Conservation (phyloP, 163 green algal species). For the Scenedesmus sp. region DNA sequence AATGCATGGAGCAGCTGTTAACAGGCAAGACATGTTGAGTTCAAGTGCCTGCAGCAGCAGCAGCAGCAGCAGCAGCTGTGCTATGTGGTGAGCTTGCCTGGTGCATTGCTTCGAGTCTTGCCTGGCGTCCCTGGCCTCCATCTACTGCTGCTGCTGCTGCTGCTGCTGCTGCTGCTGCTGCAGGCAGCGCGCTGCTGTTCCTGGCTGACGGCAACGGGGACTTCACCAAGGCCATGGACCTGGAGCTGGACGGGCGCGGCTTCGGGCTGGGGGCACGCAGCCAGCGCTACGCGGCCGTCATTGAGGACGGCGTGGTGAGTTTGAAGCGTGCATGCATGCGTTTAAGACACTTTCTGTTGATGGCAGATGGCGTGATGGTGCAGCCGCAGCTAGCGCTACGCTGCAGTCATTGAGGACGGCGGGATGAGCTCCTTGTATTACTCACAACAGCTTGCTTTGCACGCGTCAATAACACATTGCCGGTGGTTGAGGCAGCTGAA, state of each 20-base stretch:
- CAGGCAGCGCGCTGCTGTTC: slow-evolving; percentile 68
- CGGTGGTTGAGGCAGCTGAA: no score
- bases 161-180: background rate
- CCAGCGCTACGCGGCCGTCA: slow-evolving; percentile 86
- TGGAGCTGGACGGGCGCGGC: slow-evolving; percentile 89
- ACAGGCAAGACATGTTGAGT: background rate
- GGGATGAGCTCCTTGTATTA: no score
- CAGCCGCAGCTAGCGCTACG: background rate
- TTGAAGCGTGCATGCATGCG: background rate
- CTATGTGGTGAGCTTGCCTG: background rate
- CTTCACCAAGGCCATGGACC: slow-evolving; percentile 88
- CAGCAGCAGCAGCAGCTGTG: background rate
- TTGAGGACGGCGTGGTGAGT: slow-evolving; percentile 82
- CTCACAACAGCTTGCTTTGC: no score
- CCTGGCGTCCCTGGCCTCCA: background rate
- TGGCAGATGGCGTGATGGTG: no score
- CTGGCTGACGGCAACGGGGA: slow-evolving; percentile 88
- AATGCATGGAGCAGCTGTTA: no score
- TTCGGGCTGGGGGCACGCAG: slow-evolving; percentile 86
- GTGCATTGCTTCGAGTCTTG: background rate
- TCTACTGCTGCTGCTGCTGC: background rate
- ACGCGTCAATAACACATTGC: no score
- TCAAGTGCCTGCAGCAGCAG: background rate
- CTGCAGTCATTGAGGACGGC: background rate
- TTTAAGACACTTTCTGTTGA: no score